Conservation (phyloP, 2,329 filamentous ascomycete genomes). For the Colletotrichum magnum region DNA sequence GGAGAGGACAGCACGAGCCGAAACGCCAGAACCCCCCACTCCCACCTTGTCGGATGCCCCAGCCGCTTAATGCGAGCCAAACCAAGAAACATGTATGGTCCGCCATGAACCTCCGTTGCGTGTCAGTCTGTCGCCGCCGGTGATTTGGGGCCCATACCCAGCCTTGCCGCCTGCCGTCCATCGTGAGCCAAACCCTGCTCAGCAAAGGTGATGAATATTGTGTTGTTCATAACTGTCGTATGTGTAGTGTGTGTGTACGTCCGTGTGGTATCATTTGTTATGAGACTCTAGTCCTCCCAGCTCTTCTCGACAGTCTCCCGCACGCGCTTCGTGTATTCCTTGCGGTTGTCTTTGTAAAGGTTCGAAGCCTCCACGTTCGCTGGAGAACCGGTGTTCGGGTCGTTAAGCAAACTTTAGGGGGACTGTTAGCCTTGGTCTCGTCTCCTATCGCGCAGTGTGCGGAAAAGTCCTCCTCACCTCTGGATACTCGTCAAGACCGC, state of each 20-base stretch:
- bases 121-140: constrained; percentile 7
- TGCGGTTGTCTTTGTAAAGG: constrained; percentile 97
- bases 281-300: constrained; percentile 85
- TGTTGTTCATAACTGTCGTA: constrained; percentile 37
- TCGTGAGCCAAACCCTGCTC: constrained; percentile 17
- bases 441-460: neutral
- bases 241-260: constrained; percentile 17
- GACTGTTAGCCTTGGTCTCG: constrained; percentile 3
- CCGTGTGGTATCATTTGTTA: constrained; percentile 26
- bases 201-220: constrained; percentile 12
- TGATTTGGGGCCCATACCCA: constrained; percentile 14
- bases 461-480: constrained; percentile 70
- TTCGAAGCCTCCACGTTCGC: constrained; percentile 99
- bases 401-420: constrained; percentile 84
- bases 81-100: constrained; percentile 24
- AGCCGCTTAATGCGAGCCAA: constrained; percentile 36
- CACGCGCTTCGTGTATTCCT: constrained; percentile 96
- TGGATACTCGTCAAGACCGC: constrained; percentile 98
- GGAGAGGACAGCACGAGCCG: constrained; percentile 37
- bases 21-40: constrained; percentile 39
- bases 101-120: constrained; percentile 1
- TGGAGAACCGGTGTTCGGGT: constrained; percentile 97
- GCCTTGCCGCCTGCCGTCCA: constrained; percentile 14
- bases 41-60: constrained; percentile 27
- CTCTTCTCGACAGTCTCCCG: constrained; percentile 99